Conservation (phyloP, 1,284 basidiomycete species). For the Moesziomyces globuligerus region DNA sequence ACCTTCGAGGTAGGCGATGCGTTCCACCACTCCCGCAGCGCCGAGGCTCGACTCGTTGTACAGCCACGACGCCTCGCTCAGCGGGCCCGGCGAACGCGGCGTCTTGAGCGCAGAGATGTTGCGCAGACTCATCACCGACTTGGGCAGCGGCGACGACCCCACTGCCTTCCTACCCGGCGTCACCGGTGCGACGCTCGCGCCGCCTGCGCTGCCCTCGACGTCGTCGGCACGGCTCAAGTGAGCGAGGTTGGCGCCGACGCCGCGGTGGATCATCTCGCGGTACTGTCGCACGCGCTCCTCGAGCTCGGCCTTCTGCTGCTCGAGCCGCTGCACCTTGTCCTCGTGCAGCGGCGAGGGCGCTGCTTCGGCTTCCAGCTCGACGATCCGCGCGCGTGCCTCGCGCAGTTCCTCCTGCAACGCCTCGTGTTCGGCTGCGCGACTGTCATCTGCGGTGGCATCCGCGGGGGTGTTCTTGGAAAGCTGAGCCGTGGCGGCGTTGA, state of each 20-base stretch:
- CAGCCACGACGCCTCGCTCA: slow-evolving; percentile 51
- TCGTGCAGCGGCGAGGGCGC: slow-evolving; percentile 14
- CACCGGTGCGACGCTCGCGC: slow-evolving; percentile 8
- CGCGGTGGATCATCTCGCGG: slow-evolving; percentile 47
- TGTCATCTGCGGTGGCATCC: slow-evolving; percentile 2
- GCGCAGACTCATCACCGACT: slow-evolving; percentile 40
- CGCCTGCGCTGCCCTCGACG: slow-evolving; percentile 6
- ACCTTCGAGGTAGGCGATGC: slow-evolving; percentile 42
- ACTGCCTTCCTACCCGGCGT: slow-evolving; percentile 18
- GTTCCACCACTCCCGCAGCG: slow-evolving; percentile 36
- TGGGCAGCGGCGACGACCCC: slow-evolving; percentile 40
- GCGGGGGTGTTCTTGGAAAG: slow-evolving; percentile 10
- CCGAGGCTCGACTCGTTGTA: slow-evolving; percentile 57
- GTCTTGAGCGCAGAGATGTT: slow-evolving; percentile 44
- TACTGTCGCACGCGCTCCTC: slow-evolving; percentile 43
- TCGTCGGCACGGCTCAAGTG: slow-evolving; percentile 11
- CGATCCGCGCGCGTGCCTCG: slow-evolving; percentile 18
- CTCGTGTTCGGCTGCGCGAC: slow-evolving; percentile 12
- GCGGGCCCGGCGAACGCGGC: slow-evolving; percentile 40
- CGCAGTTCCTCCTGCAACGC: slow-evolving; percentile 16
- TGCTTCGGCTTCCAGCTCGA: slow-evolving; percentile 16
- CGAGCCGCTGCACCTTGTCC: slow-evolving; percentile 27
- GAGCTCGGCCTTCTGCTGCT: slow-evolving; percentile 37
- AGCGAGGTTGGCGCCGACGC: slow-evolving; percentile 37
- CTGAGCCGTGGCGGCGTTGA: slow-evolving; percentile 26